A percentile compares a stretch with the other conserved stretches of the same genome.
These are phyloP conservation scores for Parachaetomium inaequale DNA, from an alignment of 495 filamentous ascomycete species.

Conservation along the genomic window DNA sequence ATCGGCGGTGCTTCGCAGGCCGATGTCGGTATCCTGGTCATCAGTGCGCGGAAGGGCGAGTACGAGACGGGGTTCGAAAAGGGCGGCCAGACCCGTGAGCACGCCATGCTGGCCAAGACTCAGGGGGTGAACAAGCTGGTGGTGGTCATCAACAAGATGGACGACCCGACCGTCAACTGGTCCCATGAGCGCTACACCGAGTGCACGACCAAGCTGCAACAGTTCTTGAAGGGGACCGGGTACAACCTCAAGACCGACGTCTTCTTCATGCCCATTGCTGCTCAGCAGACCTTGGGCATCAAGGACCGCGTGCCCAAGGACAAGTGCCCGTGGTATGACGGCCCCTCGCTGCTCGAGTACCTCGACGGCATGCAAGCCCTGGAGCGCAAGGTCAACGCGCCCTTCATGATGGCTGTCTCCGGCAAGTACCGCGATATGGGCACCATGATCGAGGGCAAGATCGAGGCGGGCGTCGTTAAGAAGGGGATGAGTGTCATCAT, in stretches of 20 bases:
- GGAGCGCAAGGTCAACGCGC: constrained; percentile 93
- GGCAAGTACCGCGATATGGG: constrained; percentile 97
- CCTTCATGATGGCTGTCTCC: constrained; percentile 98
- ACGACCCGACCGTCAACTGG: constrained; percentile 94
- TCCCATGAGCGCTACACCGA: constrained; percentile 86
- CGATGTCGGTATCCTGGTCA: constrained; percentile 92
- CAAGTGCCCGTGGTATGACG: constrained; percentile 77
- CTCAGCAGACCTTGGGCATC: constrained; percentile 78
- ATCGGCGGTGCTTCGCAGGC: constrained; percentile 93
- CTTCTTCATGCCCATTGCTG: constrained; percentile 93
- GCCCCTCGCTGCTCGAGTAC: constrained; percentile 92
- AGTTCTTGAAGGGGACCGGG: constrained; percentile 84
- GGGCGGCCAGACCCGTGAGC: constrained; percentile 95
- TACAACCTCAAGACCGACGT: constrained; percentile 91
- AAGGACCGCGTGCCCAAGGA: constrained; percentile 80
- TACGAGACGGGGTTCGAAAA: constrained; percentile 99
- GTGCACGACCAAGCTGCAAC: constrained; percentile 81
- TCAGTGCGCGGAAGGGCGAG: constrained; percentile 95
- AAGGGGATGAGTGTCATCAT: constrained; percentile 78
- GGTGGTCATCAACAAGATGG: constrained; percentile 97
- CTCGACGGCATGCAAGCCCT: constrained; percentile 85
- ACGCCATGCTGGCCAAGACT: constrained; percentile 96
- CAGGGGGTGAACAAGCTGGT: constrained; percentile 94
- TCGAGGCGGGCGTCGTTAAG: constrained; percentile 85
- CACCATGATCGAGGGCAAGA: constrained; percentile 94